Evolutionary conservation across 2,329 filamentous ascomycete genomes (phyloP).

Genomic region (Colletotrichum incanum): DNA sequence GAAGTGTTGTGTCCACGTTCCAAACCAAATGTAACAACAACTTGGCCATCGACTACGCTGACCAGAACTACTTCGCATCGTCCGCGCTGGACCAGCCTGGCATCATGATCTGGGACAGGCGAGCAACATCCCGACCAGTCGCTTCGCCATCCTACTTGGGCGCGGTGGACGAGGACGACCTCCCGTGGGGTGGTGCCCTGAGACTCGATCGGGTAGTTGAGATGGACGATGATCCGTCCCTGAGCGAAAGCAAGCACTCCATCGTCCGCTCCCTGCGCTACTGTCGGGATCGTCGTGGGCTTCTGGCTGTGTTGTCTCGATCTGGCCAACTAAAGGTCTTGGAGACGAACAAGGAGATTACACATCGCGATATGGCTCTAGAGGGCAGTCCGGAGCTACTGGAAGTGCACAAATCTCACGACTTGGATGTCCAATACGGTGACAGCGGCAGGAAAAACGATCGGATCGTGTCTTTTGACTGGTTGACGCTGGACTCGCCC

Average conservation of each 20-base stretch:
- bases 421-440: conserved; percentile 73
- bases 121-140: conserved; percentile 68
- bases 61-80: conserved; percentile 89
- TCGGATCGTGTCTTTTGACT: conserved; percentile 78
- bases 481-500: conserved; percentile 72
- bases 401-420: conserved; percentile 72
- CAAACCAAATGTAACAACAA: conserved; percentile 79
- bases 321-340: conserved; percentile 76
- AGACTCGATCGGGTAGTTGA: conserved; percentile 72
- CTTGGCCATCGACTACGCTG: conserved; percentile 82
- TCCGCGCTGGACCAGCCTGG: conserved; percentile 82
- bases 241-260: conserved; percentile 70
- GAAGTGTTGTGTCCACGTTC: conserved; percentile 69
- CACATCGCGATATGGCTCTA: conserved; percentile 56
- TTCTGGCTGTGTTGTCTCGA: conserved; percentile 74
- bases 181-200: conserved; percentile 75
- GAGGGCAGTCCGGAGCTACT: conserved; percentile 72
- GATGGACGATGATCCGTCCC: conserved; percentile 65
- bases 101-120: conserved; percentile 84
- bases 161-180: conserved; percentile 72
- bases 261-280: conserved; percentile 76
- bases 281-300: conserved; percentile 73
- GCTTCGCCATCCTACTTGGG: conserved; percentile 70
- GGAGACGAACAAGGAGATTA: conserved; percentile 70
- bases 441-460: conserved; percentile 69